Conservation (phyloP, 176 grass and related monocot genomes). For the Musa troglodytarum region DNA sequence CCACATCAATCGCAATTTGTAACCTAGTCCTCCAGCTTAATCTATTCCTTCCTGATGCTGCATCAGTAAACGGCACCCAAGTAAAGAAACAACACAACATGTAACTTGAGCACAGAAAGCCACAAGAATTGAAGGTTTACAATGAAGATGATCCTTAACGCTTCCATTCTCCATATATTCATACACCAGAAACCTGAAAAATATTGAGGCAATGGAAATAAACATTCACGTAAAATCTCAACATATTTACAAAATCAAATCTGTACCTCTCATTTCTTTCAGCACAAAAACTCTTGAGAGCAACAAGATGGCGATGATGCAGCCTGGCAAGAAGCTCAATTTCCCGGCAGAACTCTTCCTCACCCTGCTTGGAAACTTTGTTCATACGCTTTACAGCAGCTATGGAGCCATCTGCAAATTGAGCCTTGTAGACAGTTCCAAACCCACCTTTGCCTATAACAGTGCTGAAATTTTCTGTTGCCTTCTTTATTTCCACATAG, state of each 20-base stretch:
- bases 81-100: conserved; percentile 7
- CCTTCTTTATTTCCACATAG: conserved; percentile 70
- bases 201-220: not conserved
- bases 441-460: conserved; percentile 95
- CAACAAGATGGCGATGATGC: conserved; percentile 95
- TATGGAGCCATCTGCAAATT: conserved; percentile 63
- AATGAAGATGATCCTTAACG: conserved; percentile 90
- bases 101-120: conserved; percentile 4
- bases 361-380: conserved; percentile 87
- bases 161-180: conserved; percentile 99
- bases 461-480: conserved; percentile 68
- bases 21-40: conserved; percentile 74
- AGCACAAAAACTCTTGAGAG: conserved; percentile 79
- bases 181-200: conserved; percentile 79
- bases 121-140: conserved; percentile 34
- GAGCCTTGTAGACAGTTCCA: conserved; percentile 87
- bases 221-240: not conserved
- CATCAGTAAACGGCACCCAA: conserved; percentile 10
- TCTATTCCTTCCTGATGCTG: conserved; percentile 57
- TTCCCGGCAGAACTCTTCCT: conserved; percentile 94
- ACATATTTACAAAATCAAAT: not conserved
- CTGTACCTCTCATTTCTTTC: conserved; percentile 80
- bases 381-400: conserved; percentile 86
- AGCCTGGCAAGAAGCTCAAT: conserved; percentile 93
- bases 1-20: conserved; percentile 80